Evolutionary conservation across 164 flowering plant genomes (phyloP).

Genomic region (Aristolochia fimbriata): DNA sequence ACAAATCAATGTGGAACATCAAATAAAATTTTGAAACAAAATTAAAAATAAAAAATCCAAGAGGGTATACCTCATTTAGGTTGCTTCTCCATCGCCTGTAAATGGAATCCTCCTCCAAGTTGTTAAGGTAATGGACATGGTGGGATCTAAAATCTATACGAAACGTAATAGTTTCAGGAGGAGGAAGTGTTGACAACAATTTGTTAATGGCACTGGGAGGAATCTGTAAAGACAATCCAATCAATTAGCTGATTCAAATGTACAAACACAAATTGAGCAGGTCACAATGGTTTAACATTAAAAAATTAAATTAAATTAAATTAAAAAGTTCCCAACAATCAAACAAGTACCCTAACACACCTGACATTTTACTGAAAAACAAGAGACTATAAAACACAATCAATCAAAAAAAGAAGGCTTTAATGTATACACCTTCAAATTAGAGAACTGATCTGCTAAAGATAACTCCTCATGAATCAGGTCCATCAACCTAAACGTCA

Average conservation of each 20-base stretch:
- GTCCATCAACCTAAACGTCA: conserved; percentile 59
- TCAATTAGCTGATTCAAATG: conserved; percentile 7
- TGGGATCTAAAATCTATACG: conserved; percentile 88
- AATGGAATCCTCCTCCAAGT: conserved; percentile 92
- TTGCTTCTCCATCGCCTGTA: conserved; percentile 89
- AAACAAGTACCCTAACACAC: no score
- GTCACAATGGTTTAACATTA: not conserved
- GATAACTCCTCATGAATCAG: conserved; percentile 78
- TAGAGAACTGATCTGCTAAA: conserved; percentile 75
- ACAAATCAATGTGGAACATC: not conserved
- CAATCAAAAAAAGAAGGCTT: not conserved
- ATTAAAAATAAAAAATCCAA: not conserved
- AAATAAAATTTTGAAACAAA: not conserved
- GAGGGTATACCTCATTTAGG: conserved; percentile 61
- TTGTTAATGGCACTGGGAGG: conserved; percentile 50
- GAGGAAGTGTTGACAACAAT: conserved; percentile 50
- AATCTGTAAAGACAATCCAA: conserved; percentile 38
- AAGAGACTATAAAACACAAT: no score
- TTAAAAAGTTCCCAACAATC: not conserved
- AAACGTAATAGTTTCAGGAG: conserved; percentile 46
- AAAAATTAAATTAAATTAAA: not conserved
- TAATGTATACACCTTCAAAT: conserved; percentile 50
- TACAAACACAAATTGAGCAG: not conserved
- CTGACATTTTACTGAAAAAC: no score
- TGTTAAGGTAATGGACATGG: conserved; percentile 87